A percentile compares a stretch with the other conserved stretches of the same genome.
Conservation (phyloP, 257 asterid species). For the Lycium ferocissimum region DNA sequence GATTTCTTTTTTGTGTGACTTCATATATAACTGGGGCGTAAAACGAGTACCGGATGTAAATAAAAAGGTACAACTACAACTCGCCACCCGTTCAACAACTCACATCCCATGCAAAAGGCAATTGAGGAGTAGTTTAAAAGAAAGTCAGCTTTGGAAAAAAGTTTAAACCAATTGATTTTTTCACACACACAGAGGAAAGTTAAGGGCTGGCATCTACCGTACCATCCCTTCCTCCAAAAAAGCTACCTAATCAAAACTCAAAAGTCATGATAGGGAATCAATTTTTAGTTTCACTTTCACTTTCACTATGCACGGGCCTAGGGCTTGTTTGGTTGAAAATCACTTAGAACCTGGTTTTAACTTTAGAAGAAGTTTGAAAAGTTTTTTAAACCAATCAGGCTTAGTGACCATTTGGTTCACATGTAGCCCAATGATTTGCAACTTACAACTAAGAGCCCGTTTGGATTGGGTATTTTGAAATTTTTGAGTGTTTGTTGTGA, state of each 20-base stretch:
- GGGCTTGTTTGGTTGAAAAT: not conserved
- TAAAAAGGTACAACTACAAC: not conserved
- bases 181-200: not conserved
- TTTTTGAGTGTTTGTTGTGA: too few relatives aligned
- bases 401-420: conserved; percentile 4
- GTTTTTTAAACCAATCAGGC: not conserved
- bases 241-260: conserved; percentile 22
- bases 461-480: too few relatives aligned
- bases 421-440: not conserved
- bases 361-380: too few relatives aligned
- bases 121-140: conserved; percentile 5
- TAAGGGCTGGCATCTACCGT: conserved; percentile 26
- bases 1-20: too few relatives aligned
- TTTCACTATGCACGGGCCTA: conserved; percentile 27
- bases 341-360: not conserved
- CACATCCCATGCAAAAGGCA: not conserved
- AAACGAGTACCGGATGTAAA: too few relatives aligned
- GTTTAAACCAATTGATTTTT: conserved; percentile 25
- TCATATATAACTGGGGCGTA: too few relatives aligned
- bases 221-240: conserved; percentile 22
- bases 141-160: conserved; percentile 24
- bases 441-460: not conserved
- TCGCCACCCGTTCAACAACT: not conserved
- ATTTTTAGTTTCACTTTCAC: conserved; percentile 26
- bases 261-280: conserved; percentile 23